Percentiles rank a stretch among this genome's conserved stretches.
These are phyloP conservation scores for Hyaloscypha variabilis DNA, from an alignment of 495 filamentous ascomycete genomes.

Conservation along the genomic window DNA sequence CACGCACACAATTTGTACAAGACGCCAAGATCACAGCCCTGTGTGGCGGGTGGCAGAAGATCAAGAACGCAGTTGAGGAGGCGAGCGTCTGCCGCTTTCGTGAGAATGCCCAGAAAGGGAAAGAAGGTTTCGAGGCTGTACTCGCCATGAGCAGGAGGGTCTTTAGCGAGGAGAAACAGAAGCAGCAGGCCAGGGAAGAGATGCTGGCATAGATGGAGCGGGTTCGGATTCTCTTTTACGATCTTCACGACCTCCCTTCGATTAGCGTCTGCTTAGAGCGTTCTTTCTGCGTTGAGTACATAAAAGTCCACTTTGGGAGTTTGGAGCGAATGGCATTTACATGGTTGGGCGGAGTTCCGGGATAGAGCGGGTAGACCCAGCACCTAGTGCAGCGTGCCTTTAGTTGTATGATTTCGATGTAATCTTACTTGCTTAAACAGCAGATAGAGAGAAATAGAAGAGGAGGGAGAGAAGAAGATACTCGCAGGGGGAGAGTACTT, in stretches of 20 bases:
- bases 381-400: background rate
- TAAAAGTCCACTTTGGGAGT: slow-evolving; percentile 30
- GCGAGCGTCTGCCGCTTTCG: slow-evolving; percentile 83
- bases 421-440: slow-evolving; percentile 15
- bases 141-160: slow-evolving; percentile 91
- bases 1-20: slow-evolving; percentile 80
- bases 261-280: slow-evolving; percentile 31
- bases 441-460: slow-evolving; percentile 4
- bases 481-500: background rate
- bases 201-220: slow-evolving; percentile 16
- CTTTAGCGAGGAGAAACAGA: slow-evolving; percentile 78
- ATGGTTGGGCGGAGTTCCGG: slow-evolving; percentile 5
- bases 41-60: slow-evolving; percentile 93
- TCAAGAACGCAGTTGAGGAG: slow-evolving; percentile 93
- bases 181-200: slow-evolving; percentile 30
- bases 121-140: slow-evolving; percentile 92
- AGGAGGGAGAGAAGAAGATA: background rate
- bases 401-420: slow-evolving; percentile 7
- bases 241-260: slow-evolving; percentile 21
- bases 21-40: slow-evolving; percentile 90
- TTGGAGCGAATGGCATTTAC: slow-evolving; percentile 12
- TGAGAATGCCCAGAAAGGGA: slow-evolving; percentile 87
- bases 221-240: slow-evolving; percentile 13
- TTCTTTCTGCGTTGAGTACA: slow-evolving; percentile 7
- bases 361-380: background rate